Evolutionary conservation across 345 rosid species (phyloP).

Genomic region (Eucalyptus coolabah): DNA sequence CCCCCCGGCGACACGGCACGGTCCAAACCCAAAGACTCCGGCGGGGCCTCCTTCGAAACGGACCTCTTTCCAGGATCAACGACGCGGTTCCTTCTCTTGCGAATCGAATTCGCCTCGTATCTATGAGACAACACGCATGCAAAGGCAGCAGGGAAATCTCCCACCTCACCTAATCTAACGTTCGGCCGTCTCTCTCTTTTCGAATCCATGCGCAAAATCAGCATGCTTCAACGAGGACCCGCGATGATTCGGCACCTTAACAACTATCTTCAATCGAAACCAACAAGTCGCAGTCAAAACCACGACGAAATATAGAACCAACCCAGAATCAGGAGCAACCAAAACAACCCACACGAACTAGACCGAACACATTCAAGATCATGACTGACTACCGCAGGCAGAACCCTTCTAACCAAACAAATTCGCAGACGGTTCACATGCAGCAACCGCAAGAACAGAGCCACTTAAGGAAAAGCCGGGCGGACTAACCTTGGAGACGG

Average conservation of each 20-base stretch:
- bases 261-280: neutral
- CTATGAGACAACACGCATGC: conserved; percentile 29
- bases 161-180: conserved; percentile 50
- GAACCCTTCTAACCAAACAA: neutral
- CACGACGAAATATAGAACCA: neutral
- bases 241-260: neutral
- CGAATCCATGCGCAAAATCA: conserved; percentile 35
- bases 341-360: neutral
- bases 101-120: conserved; percentile 2
- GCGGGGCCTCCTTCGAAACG: neutral
- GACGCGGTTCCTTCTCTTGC: conserved; percentile 12
- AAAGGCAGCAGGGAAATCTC: conserved; percentile 49
- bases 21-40: conserved; percentile 4
- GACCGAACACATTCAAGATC: neutral
- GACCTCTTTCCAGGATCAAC: neutral
- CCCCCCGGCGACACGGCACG: neutral
- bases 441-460: neutral
- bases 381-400: neutral
- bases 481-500: neutral
- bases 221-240: conserved; percentile 1
- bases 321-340: neutral
- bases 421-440: neutral
- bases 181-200: conserved; percentile 48
- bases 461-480: neutral
- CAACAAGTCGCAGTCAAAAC: neutral